Evolutionary conservation across 257 asterid species (phyloP), one percentile per base, ranked within the genome.

Genomic region (Ehretia macrophylla): DNA sequence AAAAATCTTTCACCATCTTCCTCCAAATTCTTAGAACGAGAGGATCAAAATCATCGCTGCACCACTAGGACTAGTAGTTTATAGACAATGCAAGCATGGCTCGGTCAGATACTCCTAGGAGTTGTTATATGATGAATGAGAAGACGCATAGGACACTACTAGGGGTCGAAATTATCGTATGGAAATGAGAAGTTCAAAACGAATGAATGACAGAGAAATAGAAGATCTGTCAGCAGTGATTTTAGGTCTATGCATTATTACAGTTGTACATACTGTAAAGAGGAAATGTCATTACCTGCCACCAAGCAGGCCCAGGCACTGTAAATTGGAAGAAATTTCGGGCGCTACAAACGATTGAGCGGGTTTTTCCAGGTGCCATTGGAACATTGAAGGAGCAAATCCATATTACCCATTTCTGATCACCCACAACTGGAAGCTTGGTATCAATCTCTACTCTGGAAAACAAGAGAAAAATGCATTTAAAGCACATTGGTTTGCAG

Each of bases 301-400:
- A 93, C 99, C 97, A 93, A 16, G 87, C 81, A 62, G 94, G 84
- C 40, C 99, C 99, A n/a, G 99, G 99, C 83, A 89, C 86, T 5
- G 85, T 72, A 53, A 85, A 61, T 72, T 93, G 97, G 79, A 89
- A 93, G 80, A 89, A 93, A 70, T 93, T 89, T 54, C 97, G 83
- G 51, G 99, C 99, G 63, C 99, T 93, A 21, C 96, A 86, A 56
- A 93, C 99, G 52, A 93, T 93, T n/a, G 99, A 91, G 27, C 99
- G 95, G 11, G 99, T 93, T 86, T 93, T 93, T 56, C 99, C 99
- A 12, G 99, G 97, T 53, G 97, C 96, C 97, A 93, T 86, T 9
- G 99, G 99, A 57, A 93, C 79, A 70, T 93, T 93, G 83, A 89
- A 93, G 63, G 99, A 93, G 64, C 99, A 93, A 59, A 93, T 93